phyloP scores from a whole-genome alignment of 257 asterid species.

The Nicotiana attenuata region DNA sequence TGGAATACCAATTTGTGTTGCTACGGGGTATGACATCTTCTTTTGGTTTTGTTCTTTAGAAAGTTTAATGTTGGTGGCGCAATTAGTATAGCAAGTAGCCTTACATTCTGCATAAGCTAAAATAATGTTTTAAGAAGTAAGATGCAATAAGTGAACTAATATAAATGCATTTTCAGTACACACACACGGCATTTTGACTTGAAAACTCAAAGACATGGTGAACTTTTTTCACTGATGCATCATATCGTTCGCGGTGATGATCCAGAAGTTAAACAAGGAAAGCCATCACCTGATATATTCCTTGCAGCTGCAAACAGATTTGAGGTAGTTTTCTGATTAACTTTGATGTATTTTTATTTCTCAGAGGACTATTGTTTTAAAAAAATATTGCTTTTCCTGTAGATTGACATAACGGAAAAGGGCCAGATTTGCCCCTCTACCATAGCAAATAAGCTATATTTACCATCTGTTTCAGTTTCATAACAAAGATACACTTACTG shows the following conservation, averaged over 20 bases:
- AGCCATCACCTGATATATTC: conserved; percentile 90
- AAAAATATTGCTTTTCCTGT: no score
- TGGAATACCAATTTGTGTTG: conserved; percentile 86
- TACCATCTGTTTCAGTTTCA: no score
- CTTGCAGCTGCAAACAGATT: conserved; percentile 89
- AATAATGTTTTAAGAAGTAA: conserved; percentile 13
- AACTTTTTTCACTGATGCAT: conserved; percentile 82
- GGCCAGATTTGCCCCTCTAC: no score
- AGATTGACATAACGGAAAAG: no score
- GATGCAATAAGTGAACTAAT: conserved; percentile 15
- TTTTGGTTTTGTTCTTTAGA: background rate
- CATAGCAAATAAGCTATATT: no score
- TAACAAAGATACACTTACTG: no score
- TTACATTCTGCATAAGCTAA: background rate
- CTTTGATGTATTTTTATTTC: background rate
- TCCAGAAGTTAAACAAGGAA: conserved; percentile 93
- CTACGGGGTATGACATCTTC: conserved; percentile 62
- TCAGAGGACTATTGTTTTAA: no score
- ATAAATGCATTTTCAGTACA: conserved; percentile 43
- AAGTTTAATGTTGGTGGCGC: background rate
- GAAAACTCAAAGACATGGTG: conserved; percentile 79
- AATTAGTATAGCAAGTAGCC: background rate
- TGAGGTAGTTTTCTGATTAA: conserved; percentile 45
- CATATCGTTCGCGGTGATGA: conserved; percentile 92
- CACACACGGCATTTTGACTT: conserved; percentile 83